A percentile compares a stretch with the other conserved stretches of the same genome.
Evolutionary conservation across 2,329 filamentous ascomycete genomes (phyloP).

Genomic region (Sporothrix protearum): DNA sequence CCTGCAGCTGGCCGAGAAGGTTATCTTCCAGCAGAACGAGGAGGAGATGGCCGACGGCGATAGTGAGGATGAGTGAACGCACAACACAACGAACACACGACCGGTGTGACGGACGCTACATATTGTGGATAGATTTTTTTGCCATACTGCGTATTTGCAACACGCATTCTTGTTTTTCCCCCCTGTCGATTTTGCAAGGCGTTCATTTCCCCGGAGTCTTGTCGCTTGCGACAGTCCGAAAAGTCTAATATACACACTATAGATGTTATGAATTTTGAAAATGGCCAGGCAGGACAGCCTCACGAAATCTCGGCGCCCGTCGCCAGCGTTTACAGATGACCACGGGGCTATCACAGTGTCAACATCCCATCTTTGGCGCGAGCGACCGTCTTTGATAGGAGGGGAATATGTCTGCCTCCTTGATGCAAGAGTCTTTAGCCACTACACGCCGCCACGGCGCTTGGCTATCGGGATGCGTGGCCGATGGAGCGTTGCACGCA

Average conservation of each 20-base stretch:
- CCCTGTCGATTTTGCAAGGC: neutral
- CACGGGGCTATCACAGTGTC: slow-evolving; percentile 2
- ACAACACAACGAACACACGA: no score
- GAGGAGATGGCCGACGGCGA: slow-evolving; percentile 54
- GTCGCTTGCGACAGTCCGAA: neutral
- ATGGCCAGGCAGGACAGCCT: neutral
- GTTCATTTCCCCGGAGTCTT: neutral
- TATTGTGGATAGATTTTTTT: neutral
- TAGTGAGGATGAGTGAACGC: slow-evolving; percentile 40
- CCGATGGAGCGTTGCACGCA: neutral
- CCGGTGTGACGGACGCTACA: neutral
- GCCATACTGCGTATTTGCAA: neutral
- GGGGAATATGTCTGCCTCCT: neutral
- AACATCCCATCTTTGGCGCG: neutral
- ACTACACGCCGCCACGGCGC: slow-evolving; percentile 9
- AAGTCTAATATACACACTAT: slow-evolving; percentile 4
- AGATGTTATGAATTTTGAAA: neutral
- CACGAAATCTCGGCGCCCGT: neutral
- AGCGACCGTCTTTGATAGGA: neutral
- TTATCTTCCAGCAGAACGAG: slow-evolving; percentile 71
- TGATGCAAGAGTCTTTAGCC: neutral
- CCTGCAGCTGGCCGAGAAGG: slow-evolving; percentile 79
- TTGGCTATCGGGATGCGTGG: slow-evolving; percentile 1
- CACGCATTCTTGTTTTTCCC: neutral
- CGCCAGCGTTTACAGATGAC: slow-evolving; percentile 8